Percentiles rank a stretch among this genome's conserved stretches.
Evolutionary conservation across 1,139 yeast species (phyloP).

Genomic region (Wickerhamiella infanticola): DNA sequence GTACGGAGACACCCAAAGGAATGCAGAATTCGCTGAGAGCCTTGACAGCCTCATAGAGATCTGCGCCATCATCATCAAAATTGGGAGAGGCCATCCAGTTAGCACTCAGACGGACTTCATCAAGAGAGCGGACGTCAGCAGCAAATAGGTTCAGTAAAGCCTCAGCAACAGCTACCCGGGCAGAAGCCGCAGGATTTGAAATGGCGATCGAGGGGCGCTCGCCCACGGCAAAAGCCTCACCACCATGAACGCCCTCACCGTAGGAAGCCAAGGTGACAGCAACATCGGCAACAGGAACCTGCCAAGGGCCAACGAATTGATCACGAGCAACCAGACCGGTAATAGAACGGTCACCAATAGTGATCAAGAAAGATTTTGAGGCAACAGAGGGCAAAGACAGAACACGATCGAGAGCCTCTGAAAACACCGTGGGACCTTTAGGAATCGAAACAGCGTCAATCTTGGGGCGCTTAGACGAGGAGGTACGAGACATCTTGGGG

Average conservation of each 20-base stretch:
- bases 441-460: conserved; percentile 31
- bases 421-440: conserved; percentile 7
- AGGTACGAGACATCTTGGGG: conserved; percentile 82
- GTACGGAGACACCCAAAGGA: conserved; percentile 76
- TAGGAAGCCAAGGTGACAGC: conserved; percentile 90
- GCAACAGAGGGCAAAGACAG: conserved; percentile 88
- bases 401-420: conserved; percentile 66
- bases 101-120: conserved; percentile 75
- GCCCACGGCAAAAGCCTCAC: conserved; percentile 97
- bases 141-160: conserved; percentile 79
- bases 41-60: conserved; percentile 90
- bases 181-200: conserved; percentile 88
- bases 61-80: conserved; percentile 90
- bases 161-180: conserved; percentile 93
- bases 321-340: conserved; percentile 96
- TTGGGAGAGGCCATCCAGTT: conserved; percentile 99
- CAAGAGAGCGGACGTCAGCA: conserved; percentile 67
- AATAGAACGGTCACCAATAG: conserved; percentile 94
- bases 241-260: conserved; percentile 62
- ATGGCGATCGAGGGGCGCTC: conserved; percentile 88
- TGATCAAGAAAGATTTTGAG: conserved; percentile 83
- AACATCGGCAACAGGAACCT: conserved; percentile 97
- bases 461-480: conserved; percentile 45
- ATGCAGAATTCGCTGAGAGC: conserved; percentile 97
- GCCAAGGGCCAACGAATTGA: conserved; percentile 99